Conservation (phyloP, 805 yeast genomes). For the Candida xiaguanensis region DNA sequence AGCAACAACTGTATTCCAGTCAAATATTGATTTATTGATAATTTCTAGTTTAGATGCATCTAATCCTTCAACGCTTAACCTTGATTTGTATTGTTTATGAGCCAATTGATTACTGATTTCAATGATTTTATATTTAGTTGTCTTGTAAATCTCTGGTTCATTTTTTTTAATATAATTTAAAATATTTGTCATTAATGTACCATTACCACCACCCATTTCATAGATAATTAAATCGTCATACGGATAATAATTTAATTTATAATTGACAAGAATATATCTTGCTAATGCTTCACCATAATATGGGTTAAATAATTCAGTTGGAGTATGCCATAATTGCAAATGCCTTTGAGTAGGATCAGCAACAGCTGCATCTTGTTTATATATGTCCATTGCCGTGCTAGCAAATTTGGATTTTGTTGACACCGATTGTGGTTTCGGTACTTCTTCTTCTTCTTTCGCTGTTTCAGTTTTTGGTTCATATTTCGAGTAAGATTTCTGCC, state of each 20-base stretch:
- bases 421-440: not conserved
- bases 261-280: conserved; percentile 67
- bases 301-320: conserved; percentile 82
- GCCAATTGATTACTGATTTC: conserved; percentile 68
- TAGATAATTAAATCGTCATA: conserved; percentile 70
- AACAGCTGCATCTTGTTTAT: conserved; percentile 20
- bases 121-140: conserved; percentile 66
- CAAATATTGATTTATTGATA: conserved; percentile 71
- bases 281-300: conserved; percentile 86
- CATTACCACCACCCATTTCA: conserved; percentile 91
- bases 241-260: conserved; percentile 64
- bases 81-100: conserved; percentile 44
- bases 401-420: conserved; percentile 25
- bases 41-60: conserved; percentile 59
- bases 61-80: conserved; percentile 34
- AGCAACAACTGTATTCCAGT: conserved; percentile 58
- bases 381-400: conserved; percentile 21
- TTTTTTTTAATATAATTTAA: conserved; percentile 56
- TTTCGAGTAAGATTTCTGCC: conserved; percentile 60
- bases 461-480: conserved; percentile 29
- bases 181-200: conserved; percentile 76
- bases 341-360: conserved; percentile 30
- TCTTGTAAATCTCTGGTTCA: conserved; percentile 70
- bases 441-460: not conserved
- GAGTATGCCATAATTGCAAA: conserved; percentile 83